Conservation (phyloP, 2,329 filamentous ascomycete species). For the Emmonsiellopsis sp. region DNA sequence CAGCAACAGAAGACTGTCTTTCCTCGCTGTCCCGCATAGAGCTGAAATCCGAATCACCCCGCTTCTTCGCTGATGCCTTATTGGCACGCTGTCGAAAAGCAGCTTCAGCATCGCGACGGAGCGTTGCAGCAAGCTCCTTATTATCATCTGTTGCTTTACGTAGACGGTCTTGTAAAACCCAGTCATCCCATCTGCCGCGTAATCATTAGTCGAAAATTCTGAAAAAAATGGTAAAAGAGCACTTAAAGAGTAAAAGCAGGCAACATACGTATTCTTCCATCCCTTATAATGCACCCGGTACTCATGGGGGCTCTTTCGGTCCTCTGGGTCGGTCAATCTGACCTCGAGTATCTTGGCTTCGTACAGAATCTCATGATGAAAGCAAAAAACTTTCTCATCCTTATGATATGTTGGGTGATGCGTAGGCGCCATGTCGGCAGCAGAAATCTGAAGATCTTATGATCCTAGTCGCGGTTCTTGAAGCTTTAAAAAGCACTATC, state of each 20-base stretch:
- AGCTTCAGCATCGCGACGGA: conserved; percentile 34
- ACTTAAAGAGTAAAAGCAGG: conserved; percentile 7
- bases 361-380: conserved; percentile 94
- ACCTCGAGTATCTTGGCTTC: conserved; percentile 91
- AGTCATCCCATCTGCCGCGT: conserved; percentile 76
- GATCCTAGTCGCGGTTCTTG: neutral
- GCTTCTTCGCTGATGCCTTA: conserved; percentile 30
- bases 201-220: neutral
- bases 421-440: conserved; percentile 46
- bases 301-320: conserved; percentile 65
- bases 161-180: conserved; percentile 87
- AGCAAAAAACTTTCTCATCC: conserved; percentile 92
- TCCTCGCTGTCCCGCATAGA: conserved; percentile 38
- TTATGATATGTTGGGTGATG: conserved; percentile 48
- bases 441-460: neutral
- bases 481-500: neutral
- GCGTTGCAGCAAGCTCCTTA: conserved; percentile 63
- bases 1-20: conserved; percentile 33
- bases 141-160: conserved; percentile 94
- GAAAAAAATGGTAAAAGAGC: neutral
- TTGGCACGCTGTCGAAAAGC: conserved; percentile 23
- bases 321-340: conserved; percentile 49
- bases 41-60: conserved; percentile 31
- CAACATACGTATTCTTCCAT: conserved; percentile 81
- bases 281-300: conserved; percentile 98